These are phyloP conservation scores for Aspergillus sp. DNA, from an alignment of 2,329 filamentous ascomycete species.

Conservation along the genomic window DNA sequence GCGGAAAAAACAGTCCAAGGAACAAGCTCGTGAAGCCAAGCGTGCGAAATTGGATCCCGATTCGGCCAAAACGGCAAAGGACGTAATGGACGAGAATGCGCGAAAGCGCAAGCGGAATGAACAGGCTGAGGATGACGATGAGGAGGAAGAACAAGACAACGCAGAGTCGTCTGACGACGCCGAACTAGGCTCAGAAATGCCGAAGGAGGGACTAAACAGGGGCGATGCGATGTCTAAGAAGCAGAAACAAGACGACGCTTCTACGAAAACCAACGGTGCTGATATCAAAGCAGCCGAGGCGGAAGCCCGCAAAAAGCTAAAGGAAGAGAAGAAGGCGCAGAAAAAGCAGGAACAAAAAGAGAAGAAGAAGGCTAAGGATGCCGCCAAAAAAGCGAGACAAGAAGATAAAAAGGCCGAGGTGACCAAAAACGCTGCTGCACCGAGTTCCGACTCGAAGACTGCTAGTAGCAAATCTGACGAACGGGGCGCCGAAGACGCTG, in stretches of 20 bases:
- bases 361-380: conserved; percentile 47
- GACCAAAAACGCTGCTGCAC: conserved; percentile 14
- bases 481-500: conserved; percentile 23
- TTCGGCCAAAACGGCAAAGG: conserved; percentile 85
- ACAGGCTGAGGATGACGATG: conserved; percentile 45
- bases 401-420: conserved; percentile 32
- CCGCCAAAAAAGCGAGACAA: conserved; percentile 35
- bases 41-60: conserved; percentile 89
- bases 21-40: conserved; percentile 78
- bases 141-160: conserved; percentile 9
- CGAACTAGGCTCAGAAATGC: conserved; percentile 48
- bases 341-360: conserved; percentile 55
- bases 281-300: conserved; percentile 30
- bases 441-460: conserved; percentile 25
- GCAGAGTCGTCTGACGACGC: conserved; percentile 45
- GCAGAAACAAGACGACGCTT: conserved; percentile 51
- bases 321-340: conserved; percentile 40
- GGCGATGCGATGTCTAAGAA: conserved; percentile 48
- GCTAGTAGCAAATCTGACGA: conserved; percentile 20
- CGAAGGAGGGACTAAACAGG: conserved; percentile 63
- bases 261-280: conserved; percentile 24
- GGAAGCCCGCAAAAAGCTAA: conserved; percentile 37
- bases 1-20: conserved; percentile 93
- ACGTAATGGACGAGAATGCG: conserved; percentile 84
- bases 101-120: conserved; percentile 76